Conservation (phyloP, 352 stramenopile genomes). For the Phytophthora sp. region DNA sequence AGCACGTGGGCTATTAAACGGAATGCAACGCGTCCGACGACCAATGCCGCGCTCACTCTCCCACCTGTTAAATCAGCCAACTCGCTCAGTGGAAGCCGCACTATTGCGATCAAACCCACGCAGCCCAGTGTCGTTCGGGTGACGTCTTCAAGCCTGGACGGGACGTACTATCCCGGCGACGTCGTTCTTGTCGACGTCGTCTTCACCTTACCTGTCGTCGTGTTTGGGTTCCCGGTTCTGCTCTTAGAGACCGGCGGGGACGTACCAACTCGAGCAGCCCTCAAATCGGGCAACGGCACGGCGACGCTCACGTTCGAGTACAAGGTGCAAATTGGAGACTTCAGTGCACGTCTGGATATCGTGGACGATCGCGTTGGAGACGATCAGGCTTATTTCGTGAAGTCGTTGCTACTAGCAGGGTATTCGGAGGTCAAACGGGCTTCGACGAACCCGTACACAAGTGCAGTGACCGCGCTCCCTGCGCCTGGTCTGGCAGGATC, state of each 20-base stretch:
- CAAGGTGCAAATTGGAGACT: conserved; percentile 47
- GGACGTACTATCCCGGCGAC: conserved; percentile 67
- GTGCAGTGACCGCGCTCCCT: conserved; percentile 48
- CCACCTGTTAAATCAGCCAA: conserved; percentile 44
- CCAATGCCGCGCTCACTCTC: conserved; percentile 49
- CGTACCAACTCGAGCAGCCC: conserved; percentile 27
- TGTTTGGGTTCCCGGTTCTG: conserved; percentile 57
- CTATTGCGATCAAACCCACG: conserved; percentile 65
- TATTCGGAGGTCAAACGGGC: conserved; percentile 54
- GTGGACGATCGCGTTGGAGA: conserved; percentile 53
- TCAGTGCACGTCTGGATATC: conserved; percentile 45
- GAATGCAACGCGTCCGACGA: conserved; percentile 54
- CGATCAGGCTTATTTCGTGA: conserved; percentile 52
- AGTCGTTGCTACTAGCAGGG: conserved; percentile 42
- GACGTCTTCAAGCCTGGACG: conserved; percentile 43
- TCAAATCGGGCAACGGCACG: conserved; percentile 48
- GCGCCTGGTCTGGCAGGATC: conserved; percentile 54
- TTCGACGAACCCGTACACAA: conserved; percentile 52
- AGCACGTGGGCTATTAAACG: conserved; percentile 43
- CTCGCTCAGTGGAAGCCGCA: conserved; percentile 53
- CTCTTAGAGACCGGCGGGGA: conserved; percentile 31
- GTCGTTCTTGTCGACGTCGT: conserved; percentile 53
- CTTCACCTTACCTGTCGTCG: conserved; percentile 71
- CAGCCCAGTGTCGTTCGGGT: conserved; percentile 48
- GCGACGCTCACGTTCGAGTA: conserved; percentile 61